Conservation (phyloP, 2,329 filamentous ascomycete genomes). For the Colletotrichum sp. region DNA sequence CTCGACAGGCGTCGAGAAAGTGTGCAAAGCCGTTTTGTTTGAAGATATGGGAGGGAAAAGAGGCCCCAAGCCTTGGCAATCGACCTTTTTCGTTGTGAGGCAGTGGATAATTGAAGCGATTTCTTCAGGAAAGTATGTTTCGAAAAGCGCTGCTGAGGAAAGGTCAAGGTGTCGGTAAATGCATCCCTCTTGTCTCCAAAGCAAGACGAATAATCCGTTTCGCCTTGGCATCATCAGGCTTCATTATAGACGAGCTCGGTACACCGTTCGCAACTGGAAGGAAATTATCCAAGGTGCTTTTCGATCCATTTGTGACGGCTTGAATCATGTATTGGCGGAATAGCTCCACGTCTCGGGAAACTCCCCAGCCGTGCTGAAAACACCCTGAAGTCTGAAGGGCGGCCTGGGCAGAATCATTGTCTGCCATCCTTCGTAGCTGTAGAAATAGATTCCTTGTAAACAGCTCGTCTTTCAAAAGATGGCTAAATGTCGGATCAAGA, state of each 20-base stretch:
- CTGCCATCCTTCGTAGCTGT: neutral
- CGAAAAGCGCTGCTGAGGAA: neutral
- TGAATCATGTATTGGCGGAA: neutral
- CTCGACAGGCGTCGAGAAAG: neutral
- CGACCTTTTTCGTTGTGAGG: neutral
- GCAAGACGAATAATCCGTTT: neutral
- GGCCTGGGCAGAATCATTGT: neutral
- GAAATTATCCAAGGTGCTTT: neutral
- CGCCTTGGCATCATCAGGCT: neutral
- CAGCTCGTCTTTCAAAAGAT: neutral
- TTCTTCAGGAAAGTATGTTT: neutral
- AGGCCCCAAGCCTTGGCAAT: neutral
- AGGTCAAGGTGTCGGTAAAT: neutral
- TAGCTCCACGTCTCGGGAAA: neutral
- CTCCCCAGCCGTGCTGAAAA: neutral
- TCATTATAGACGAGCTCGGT: neutral
- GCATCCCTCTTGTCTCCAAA: neutral
- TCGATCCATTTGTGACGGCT: too few species aligned
- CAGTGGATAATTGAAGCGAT: neutral
- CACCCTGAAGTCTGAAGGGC: neutral
- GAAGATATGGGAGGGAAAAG: neutral
- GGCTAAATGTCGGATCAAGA: neutral
- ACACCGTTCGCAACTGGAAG: neutral
- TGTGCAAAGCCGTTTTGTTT: neutral
- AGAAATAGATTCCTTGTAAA: neutral